Percentiles rank a stretch among this genome's conserved stretches.
Evolutionary conservation across 2,329 filamentous ascomycete genomes (phyloP).

Genomic region (Trichophyton rubrum): DNA sequence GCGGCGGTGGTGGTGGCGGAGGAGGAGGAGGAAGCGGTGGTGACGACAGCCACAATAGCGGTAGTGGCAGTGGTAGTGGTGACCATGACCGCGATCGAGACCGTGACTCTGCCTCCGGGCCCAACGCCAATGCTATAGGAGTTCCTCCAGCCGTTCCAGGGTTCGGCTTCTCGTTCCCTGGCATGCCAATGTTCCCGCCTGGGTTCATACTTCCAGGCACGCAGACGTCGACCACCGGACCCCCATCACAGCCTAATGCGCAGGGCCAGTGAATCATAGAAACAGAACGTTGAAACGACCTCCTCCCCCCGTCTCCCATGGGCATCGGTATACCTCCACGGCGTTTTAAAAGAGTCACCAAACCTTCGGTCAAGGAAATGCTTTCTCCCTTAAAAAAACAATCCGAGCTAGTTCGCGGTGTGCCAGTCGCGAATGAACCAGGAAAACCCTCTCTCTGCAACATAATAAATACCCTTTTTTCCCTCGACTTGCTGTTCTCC

Average conservation of each 20-base stretch:
- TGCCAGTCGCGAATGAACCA: neutral
- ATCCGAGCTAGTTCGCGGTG: neutral
- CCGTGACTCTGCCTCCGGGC: conserved; percentile 15
- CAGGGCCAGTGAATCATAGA: conserved; percentile 27
- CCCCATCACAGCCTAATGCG: conserved; percentile 26
- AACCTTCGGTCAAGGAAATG: neutral
- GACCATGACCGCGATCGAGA: conserved; percentile 31
- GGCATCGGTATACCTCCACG: neutral
- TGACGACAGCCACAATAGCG: conserved; percentile 14
- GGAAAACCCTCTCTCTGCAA: no score
- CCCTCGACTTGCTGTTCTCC: neutral
- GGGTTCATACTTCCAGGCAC: conserved; percentile 32
- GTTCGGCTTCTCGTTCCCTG: conserved; percentile 42
- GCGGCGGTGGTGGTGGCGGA: conserved; percentile 11
- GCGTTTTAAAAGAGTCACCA: neutral
- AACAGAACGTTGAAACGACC: neutral
- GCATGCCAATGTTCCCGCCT: conserved; percentile 38
- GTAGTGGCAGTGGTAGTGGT: conserved; percentile 19
- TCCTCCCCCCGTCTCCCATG: neutral
- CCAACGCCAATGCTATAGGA: conserved; percentile 33
- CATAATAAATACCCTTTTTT: neutral
- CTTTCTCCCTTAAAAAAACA: neutral
- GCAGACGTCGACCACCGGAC: conserved; percentile 14
- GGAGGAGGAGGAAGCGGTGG: conserved; percentile 12
- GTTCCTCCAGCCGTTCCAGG: conserved; percentile 43